phyloP scores from a whole-genome alignment of 805 yeast genomes.

The Pichia pseudocactophila region DNA sequence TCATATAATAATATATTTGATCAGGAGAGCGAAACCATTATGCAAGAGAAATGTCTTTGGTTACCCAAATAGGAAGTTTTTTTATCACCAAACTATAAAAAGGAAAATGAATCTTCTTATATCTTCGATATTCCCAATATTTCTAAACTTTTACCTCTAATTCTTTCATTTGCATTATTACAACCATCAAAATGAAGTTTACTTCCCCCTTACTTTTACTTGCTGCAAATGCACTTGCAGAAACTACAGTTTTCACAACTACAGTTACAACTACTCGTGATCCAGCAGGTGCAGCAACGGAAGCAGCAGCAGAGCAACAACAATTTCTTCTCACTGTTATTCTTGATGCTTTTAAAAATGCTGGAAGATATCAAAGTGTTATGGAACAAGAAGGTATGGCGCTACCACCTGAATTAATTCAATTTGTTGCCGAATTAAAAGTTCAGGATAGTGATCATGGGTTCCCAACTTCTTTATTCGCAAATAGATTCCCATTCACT shows the following conservation, averaged over 20 bases:
- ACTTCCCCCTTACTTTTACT: background rate
- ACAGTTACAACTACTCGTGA: conserved; percentile 18
- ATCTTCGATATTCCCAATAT: no score
- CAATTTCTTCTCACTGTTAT: conserved; percentile 26
- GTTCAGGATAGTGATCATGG: conserved; percentile 2
- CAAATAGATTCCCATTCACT: conserved; percentile 26
- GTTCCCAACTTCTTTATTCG: conserved; percentile 21
- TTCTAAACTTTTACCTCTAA: no score
- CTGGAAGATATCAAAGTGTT: conserved; percentile 26
- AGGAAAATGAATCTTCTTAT: background rate
- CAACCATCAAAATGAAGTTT: background rate
- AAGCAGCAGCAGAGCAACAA: conserved; percentile 28
- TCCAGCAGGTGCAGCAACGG: conserved; percentile 18
- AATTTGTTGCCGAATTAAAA: conserved; percentile 21
- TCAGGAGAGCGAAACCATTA: no score
- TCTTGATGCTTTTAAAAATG: conserved; percentile 23
- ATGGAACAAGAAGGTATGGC: conserved; percentile 24
- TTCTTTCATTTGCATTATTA: background rate
- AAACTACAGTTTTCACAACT: background rate
- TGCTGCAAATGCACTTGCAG: background rate
- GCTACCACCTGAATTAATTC: conserved; percentile 24
- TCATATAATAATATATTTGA: no score
- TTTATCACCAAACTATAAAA: background rate
- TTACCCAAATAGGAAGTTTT: conserved; percentile 14
- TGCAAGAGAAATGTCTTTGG: no score